Evolutionary conservation across 805 yeast genomes (phyloP), one percentile per base, ranked within the genome.

Genomic region (Sugiyamaella valdiviana): DNA sequence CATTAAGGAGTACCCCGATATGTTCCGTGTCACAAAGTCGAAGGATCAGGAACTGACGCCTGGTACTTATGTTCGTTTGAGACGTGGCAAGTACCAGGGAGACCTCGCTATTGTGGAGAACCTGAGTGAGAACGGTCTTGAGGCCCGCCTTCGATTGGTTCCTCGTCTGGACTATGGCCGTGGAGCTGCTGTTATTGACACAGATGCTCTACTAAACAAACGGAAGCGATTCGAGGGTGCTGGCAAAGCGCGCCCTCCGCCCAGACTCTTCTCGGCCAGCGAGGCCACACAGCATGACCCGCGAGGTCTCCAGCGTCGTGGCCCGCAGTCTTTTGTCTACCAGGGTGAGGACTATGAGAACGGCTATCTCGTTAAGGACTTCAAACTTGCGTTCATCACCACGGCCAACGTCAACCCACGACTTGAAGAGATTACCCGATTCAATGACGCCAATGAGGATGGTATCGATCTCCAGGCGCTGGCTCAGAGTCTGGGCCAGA

Each of bases 141-240:
- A 91, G 64, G 98, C 88, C n/a, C 78, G 95, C 59, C 80, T 95
- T 58, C 87, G 87, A 62, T 73, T 93, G 55, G 95, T 93, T 29
- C 99, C 99, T 35, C 80, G 99, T 60, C 69, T 93, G 51, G 97
- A 91, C 64, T 91, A 93, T 66, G 96, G 95, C 50, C 79, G 82
- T 56, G 17, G 32, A n/a, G 52, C 64, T 5, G 56, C 59, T 2
- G 57, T 55, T 19, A 47, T 57, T 19, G 59, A 60, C 44, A 43
- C 53, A 10, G 37, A 21, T n/a, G 53, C 45, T 3, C 72, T 75
- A 40, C 74, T 70, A 53, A 26, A 26, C 7, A 78, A 78, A 60
- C 67, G 79, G 47, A 80, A 74, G 57, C 66, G 74, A 44, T 7
- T 26, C n/a, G 67, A 71, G 12, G 68, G 74, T 46, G 64, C 65